These are phyloP conservation scores for maize (Zea mays) DNA, from an alignment of 176 grass and related monocot genomes.

Conservation along the genomic window Zm-B73-REFERENCE-NAM-5.0 NC_050101.1:18854001-18854500, in stretches of 20 bases:
- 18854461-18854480: background rate
- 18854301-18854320: background rate
- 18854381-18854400: background rate
- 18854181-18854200: too few species aligned
- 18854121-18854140: too few species aligned
- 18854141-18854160: too few species aligned
- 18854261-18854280: background rate
- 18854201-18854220: too few species aligned
- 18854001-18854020: too few species aligned
- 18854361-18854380: background rate
- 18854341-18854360: background rate
- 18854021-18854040: too few species aligned
- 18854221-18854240: background rate
- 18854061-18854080: too few species aligned
- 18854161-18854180: too few species aligned
- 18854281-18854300: background rate
- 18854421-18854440: background rate
- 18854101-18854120: too few species aligned
- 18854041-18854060: too few species aligned
- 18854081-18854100: too few species aligned
- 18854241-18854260: background rate
- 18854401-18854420: background rate
- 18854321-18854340: background rate
- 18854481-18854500: background rate
- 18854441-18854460: background rate